Evolutionary conservation across 2,329 filamentous ascomycete genomes (phyloP), one percentile per base, ranked within the genome.

Genomic region (Nigrograna mackinnonii): DNA sequence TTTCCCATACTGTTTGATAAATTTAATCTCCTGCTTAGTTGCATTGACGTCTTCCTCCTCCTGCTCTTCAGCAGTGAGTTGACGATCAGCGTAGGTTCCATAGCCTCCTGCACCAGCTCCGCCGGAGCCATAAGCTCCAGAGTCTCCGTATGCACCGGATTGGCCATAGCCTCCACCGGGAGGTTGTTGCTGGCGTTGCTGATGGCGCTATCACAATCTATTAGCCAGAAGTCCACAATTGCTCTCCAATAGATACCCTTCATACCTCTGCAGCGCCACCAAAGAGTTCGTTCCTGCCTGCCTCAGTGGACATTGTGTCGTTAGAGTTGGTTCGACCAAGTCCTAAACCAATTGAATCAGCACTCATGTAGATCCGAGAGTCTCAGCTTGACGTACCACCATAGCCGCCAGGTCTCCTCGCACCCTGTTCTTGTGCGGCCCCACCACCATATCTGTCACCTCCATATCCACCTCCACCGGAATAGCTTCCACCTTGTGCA

Each of bases 21-120:
- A n/a, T n/a, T n/a, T n/a, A n/a, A 28, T 33, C 9, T 17, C 31
- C 11, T 36, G 17, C 34, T 36, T 36, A 3, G 34, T 36, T 7
- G 83, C 82, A 45, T 84, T 77, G 11, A 91, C 80, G 46, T 87
- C 83, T 64, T 88, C 82, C 49, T 89, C 84, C 57, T 86, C 84
- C 52, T 94, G 85, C 19, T 40, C 35, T 26, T 44, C 40, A 12
- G 22, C 89, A 0, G 89, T 95, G 52, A 96, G 73, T 66, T 95
- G 83, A 35, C 89, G 82, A 45, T 87, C 79, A 43, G 86, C 84
- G 39, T 88, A 83, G 4, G 62, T 44, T 5, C 75, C 75, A 46
- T 79, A 79, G 13, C 61, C 60, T 21, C 60, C 60, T 11, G 52
- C 44, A 5, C 57, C 60, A 31, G 20, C 59, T 50, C 21, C 49